Evolutionary conservation across 768 basidiomycete species (phyloP).

Genomic region (Leccinum truebloodii): DNA sequence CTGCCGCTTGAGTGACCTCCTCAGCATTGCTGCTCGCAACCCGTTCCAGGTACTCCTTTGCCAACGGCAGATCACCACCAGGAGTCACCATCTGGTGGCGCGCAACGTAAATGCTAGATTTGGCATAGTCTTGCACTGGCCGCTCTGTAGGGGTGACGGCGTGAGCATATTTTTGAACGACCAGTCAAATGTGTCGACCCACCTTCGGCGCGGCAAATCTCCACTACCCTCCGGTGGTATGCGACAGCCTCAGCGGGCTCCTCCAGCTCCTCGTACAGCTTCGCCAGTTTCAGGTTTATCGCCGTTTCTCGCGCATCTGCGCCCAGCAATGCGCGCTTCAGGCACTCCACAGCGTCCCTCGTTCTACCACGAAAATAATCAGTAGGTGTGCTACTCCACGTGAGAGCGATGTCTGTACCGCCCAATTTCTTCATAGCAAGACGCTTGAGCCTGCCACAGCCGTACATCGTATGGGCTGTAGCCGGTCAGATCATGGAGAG

Average conservation of each 20-base stretch:
- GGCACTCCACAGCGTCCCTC: slow-evolving; percentile 88
- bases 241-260: slow-evolving; percentile 70
- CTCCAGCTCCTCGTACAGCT: slow-evolving; percentile 63
- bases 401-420: slow-evolving; percentile 47
- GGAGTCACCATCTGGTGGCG: slow-evolving; percentile 68
- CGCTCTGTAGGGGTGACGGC: slow-evolving; percentile 54
- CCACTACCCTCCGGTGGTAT: slow-evolving; percentile 80
- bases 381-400: neutral
- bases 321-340: slow-evolving; percentile 84
- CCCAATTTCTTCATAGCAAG: slow-evolving; percentile 91
- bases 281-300: slow-evolving; percentile 74
- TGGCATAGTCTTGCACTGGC: slow-evolving; percentile 75
- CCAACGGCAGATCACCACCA: slow-evolving; percentile 66
- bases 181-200: slow-evolving; percentile 7
- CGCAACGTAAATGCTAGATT: slow-evolving; percentile 83
- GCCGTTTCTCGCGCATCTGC: slow-evolving; percentile 76
- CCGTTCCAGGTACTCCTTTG: slow-evolving; percentile 69
- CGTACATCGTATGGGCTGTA: slow-evolving; percentile 91
- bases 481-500: slow-evolving; percentile 3
- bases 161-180: slow-evolving; percentile 11
- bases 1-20: slow-evolving; percentile 73
- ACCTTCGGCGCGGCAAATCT: slow-evolving; percentile 59
- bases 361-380: slow-evolving; percentile 46
- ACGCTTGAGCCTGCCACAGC: slow-evolving; percentile 93
- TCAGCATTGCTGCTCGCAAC: slow-evolving; percentile 81